Evolutionary conservation across 257 asterid genomes (phyloP).

Genomic region (Solanum habrochaites): DNA sequence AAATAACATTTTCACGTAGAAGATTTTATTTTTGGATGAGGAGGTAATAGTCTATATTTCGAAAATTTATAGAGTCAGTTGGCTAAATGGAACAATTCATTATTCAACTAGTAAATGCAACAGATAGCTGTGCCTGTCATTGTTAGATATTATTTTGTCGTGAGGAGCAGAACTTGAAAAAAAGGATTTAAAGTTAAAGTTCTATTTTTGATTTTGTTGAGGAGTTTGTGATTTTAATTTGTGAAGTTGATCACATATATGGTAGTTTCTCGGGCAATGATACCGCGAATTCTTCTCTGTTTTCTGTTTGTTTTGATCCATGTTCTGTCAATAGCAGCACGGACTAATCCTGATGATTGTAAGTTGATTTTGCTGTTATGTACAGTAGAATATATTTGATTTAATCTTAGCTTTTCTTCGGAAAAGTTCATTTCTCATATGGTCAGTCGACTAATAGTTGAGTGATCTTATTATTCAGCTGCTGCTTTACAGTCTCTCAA

Average conservation of each 20-base stretch:
- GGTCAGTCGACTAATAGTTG: neutral
- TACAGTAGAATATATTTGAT: neutral
- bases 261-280: conserved; percentile 18
- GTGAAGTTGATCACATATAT: neutral
- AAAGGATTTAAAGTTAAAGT: neutral
- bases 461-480: conserved; percentile 20
- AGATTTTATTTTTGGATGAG: neutral
- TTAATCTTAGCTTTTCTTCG: neutral
- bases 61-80: neutral
- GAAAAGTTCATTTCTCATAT: neutral
- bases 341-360: conserved; percentile 38
- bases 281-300: conserved; percentile 15
- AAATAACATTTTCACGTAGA: neutral
- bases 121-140: neutral
- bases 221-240: neutral
- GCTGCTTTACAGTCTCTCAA: conserved; percentile 32
- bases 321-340: conserved; percentile 23
- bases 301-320: conserved; percentile 28
- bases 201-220: neutral
- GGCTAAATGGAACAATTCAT: neutral
- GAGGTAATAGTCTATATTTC: neutral
- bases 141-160: neutral
- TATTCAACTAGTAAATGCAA: neutral
- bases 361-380: conserved; percentile 9
- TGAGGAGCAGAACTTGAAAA: neutral